Evolutionary conservation across 2,329 filamentous ascomycete genomes (phyloP).

Genomic region (Capronia epimyces): DNA sequence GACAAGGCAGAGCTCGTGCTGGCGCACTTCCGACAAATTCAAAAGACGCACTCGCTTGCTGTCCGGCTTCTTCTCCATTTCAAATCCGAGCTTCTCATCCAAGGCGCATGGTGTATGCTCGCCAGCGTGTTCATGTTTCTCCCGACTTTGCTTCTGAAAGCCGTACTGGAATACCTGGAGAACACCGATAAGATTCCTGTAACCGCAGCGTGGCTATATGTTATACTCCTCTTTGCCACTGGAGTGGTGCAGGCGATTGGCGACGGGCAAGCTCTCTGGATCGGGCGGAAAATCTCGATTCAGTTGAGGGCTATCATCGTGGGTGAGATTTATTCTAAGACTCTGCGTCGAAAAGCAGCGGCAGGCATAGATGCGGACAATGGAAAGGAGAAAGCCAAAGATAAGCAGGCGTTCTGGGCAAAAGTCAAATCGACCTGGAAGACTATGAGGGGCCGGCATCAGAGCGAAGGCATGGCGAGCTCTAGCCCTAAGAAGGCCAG

Average conservation of each 20-base stretch:
- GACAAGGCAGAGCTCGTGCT: conserved; percentile 83
- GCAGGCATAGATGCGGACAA: conserved; percentile 69
- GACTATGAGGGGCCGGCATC: conserved; percentile 39
- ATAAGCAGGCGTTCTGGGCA: conserved; percentile 37
- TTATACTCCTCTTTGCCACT: conserved; percentile 79
- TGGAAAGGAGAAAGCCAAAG: conserved; percentile 48
- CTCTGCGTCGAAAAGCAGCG: conserved; percentile 81
- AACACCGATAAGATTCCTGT: conserved; percentile 65
- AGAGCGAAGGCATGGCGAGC: conserved; percentile 15
- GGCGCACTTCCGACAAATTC: conserved; percentile 74
- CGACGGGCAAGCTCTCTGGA: conserved; percentile 83
- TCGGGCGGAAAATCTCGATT: conserved; percentile 90
- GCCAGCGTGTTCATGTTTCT: conserved; percentile 82
- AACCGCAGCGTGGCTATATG: conserved; percentile 93
- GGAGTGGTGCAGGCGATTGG: conserved; percentile 75
- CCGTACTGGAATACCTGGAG: conserved; percentile 92
- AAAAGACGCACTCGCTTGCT: conserved; percentile 72
- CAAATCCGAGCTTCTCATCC: conserved; percentile 65
- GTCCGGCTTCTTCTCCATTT: conserved; percentile 83
- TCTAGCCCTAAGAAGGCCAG: conserved; percentile 28
- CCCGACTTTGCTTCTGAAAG: conserved; percentile 82
- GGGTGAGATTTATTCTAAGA: conserved; percentile 95
- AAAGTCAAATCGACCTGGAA: conserved; percentile 52
- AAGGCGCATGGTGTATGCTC: conserved; percentile 73
- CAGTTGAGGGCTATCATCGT: conserved; percentile 90